A percentile compares a stretch with the other conserved stretches of the same genome.
These are phyloP conservation scores for Periglandula ipomoeae DNA, from an alignment of 2,329 filamentous ascomycete species.

Conservation along the genomic window DNA sequence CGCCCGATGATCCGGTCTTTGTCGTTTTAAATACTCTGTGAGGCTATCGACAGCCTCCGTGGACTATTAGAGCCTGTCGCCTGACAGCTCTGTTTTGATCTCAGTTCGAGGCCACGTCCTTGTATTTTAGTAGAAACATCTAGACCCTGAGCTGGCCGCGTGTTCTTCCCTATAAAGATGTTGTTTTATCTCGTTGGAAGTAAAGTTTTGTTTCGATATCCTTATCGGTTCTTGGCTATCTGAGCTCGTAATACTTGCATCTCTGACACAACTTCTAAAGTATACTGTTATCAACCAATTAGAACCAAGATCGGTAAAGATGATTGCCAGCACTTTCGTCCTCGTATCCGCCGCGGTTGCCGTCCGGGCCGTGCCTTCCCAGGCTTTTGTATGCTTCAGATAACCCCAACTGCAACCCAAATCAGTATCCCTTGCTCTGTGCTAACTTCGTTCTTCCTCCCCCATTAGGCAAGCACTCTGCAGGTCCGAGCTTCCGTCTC, in stretches of 20 bases:
- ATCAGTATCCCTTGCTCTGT: not conserved
- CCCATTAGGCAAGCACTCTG: not conserved
- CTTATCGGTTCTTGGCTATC: not conserved
- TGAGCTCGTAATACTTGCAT: too few relatives aligned
- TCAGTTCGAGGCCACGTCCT: not conserved
- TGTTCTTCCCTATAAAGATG: not conserved
- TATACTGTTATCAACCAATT: too few relatives aligned
- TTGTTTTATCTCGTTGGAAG: not conserved
- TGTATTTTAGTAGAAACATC: not conserved
- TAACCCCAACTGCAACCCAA: not conserved
- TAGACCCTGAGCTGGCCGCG: not conserved
- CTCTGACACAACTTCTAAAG: too few relatives aligned
- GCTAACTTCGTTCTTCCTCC: not conserved
- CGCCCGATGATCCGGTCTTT: too few relatives aligned
- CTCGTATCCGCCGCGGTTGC: not conserved
- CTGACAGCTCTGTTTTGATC: slow-evolving; percentile 1
- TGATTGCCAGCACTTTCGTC: not conserved
- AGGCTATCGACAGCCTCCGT: not conserved
- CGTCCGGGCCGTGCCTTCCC: not conserved
- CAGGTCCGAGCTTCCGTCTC: not conserved
- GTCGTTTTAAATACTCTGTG: too few relatives aligned
- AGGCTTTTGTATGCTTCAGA: not conserved
- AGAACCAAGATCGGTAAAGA: not conserved
- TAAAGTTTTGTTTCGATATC: not conserved
- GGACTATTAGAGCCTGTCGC: not conserved